Base-by-base conservation (phyloP, 2,329 filamentous ascomycete genomes). In the Colletotrichum musicola region DNA sequence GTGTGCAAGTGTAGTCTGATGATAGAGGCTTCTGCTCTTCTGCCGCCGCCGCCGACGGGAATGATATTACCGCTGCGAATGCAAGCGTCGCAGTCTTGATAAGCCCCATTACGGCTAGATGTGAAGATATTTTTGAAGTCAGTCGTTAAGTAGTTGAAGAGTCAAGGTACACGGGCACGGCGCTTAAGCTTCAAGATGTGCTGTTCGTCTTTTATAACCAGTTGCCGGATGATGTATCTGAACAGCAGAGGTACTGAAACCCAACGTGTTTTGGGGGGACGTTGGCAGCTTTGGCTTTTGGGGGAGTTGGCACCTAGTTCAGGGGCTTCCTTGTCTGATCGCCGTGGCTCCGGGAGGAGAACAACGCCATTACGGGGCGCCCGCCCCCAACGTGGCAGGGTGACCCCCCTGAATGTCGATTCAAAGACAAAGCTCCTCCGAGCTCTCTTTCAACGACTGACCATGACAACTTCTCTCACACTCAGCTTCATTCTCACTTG, bases 1-100 rank as follows among this genome's bases (percentile, higher is more conserved):
- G 73, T 10, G 55, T 61, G 71, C 77, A 78, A 4, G 47, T 57
- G 18, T 75, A 74, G 46, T 68, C 62, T 16, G 60, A 42, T 16
- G 60, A 42, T 4, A 63, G 38, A 9, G 55, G 42, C 25, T 60
- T 68, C 62, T 50, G 69, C 38, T 54, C 55, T 4, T 55, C 47
- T 14, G 55, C 44, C 9, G 18, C 20, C 4, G 60, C 14, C 5
- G 25, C 13, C 14, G 13, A 10, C 40, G 40, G 13, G 14, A 42
- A 14, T 4, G 30, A 25, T 51, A 46, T 20, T n/a, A 38, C 35
- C 25, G 38, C 27, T 35, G 40, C 53, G 4, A 69, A 25, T 10
- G 54, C 57, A 13, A 47, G n/a, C 7, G 27, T 10, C 40, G 51
- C 30, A 14, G 16, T 12, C 1, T 38, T n/a, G 14, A 59, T 1